These are phyloP conservation scores for Catenaria anguillulae DNA, from an alignment of 371 early-diverging fungal genomes.

Conservation along the genomic window DNA sequence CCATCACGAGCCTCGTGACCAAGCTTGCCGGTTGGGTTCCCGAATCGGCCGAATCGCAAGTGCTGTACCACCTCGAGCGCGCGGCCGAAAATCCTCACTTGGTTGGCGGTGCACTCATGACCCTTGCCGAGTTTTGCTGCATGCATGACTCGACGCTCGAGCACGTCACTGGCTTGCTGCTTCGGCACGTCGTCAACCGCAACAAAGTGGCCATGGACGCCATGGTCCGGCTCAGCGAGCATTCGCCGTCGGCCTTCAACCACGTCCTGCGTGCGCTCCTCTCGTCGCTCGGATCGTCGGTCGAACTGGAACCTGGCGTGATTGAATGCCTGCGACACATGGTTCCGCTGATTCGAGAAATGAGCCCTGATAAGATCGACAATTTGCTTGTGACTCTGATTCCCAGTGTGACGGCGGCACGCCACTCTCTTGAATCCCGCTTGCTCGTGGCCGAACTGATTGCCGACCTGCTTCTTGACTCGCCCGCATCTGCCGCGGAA, in stretches of 20 bases:
- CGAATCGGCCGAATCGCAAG: background rate
- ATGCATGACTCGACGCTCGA: background rate
- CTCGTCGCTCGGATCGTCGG: background rate
- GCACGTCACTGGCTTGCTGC: background rate
- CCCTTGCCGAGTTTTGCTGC: background rate
- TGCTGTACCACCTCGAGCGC: slow-evolving; percentile 1
- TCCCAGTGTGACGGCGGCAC: background rate
- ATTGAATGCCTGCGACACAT: background rate
- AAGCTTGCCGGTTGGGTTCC: background rate
- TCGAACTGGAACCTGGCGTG: background rate
- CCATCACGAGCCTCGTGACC: background rate
- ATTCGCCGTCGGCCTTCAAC: background rate
- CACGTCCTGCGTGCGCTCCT: background rate
- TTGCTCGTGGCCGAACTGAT: background rate
- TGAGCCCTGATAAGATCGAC: background rate
- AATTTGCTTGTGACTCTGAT: background rate
- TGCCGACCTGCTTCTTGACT: background rate
- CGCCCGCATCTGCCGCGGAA: background rate
- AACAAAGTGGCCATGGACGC: background rate
- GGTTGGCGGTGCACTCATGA: background rate
- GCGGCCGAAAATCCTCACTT: background rate
- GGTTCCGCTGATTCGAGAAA: background rate
- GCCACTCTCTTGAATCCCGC: background rate
- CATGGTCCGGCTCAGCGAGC: background rate
- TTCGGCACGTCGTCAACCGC: background rate